phyloP scores from a whole-genome alignment of 805 yeast genomes.

The Ogataea zsoltii region DNA sequence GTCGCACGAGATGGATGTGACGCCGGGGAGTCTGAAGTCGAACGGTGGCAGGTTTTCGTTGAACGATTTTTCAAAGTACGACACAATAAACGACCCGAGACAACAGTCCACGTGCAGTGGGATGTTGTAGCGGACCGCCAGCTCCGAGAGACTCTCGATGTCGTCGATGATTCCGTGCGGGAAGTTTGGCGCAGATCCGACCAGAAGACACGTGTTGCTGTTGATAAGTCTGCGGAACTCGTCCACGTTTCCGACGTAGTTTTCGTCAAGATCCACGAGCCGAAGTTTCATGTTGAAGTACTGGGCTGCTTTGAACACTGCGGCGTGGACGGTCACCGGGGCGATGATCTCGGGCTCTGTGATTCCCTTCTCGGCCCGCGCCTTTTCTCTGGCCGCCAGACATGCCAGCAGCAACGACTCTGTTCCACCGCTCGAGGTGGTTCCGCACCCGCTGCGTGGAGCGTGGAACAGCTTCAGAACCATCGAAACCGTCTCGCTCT shows the following conservation, averaged over 20 bases:
- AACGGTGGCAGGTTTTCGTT: constrained; percentile 49
- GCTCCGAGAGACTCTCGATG: constrained; percentile 64
- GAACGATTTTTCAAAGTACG: constrained; percentile 65
- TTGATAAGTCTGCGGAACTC: constrained; percentile 69
- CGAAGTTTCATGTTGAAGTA: constrained; percentile 86
- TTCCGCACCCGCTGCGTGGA: constrained; percentile 72
- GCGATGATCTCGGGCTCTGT: constrained; percentile 82
- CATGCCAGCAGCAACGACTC: constrained; percentile 88
- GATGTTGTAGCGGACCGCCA: constrained; percentile 66
- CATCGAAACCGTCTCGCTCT: constrained; percentile 92
- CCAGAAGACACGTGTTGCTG: constrained; percentile 75
- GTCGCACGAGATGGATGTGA: constrained; percentile 98
- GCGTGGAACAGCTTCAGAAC: constrained; percentile 78
- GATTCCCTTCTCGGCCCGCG: constrained; percentile 55
- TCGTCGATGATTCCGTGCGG: constrained; percentile 97
- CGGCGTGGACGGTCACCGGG: constrained; percentile 92
- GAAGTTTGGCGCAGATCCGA: constrained; percentile 95
- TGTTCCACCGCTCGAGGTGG: constrained; percentile 93
- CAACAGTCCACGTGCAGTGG: constrained; percentile 97
- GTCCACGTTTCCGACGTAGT: constrained; percentile 64
- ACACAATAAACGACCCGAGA: constrained; percentile 86
- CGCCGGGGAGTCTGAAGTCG: constrained; percentile 87
- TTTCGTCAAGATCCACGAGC: constrained; percentile 71
- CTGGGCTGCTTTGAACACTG: constrained; percentile 87
- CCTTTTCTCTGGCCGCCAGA: constrained; percentile 83